phyloP scores from a whole-genome alignment of 2,329 filamentous ascomycete genomes.

The Pseudogymnoascus destructans region DNA sequence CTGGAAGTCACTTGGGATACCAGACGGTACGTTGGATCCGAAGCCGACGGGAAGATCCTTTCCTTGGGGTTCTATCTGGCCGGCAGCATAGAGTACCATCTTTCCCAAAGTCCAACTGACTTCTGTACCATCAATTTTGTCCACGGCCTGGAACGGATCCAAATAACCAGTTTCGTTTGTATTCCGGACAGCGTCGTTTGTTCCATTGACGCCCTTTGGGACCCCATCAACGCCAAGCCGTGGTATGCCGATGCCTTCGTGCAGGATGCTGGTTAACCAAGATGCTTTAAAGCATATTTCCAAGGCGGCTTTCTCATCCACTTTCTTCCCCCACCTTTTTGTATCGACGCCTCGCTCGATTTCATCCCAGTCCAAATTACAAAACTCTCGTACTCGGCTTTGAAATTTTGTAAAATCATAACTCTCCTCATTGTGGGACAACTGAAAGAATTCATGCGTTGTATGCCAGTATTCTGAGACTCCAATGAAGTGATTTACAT shows the following conservation, averaged over 20 bases:
- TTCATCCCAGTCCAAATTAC: constrained; percentile 65
- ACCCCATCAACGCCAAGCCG: constrained; percentile 63
- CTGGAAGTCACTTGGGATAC: constrained; percentile 66
- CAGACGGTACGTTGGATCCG: constrained; percentile 59
- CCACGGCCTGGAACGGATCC: constrained; percentile 80
- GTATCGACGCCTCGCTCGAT: constrained; percentile 54
- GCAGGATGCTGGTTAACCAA: constrained; percentile 93
- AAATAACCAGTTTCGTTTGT: constrained; percentile 67
- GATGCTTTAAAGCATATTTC: constrained; percentile 96
- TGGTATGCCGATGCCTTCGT: constrained; percentile 90
- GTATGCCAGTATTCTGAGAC: constrained; percentile 99
- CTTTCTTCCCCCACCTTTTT: constrained; percentile 64
- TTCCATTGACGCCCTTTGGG: constrained; percentile 31
- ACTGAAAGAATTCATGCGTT: constrained; percentile 83
- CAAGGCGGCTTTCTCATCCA: constrained; percentile 58
- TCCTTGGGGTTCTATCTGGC: constrained; percentile 59
- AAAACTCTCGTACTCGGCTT: constrained; percentile 70
- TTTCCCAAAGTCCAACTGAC: constrained; percentile 96
- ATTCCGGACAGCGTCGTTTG: constrained; percentile 41
- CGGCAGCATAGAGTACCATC: constrained; percentile 88
- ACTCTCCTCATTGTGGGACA: constrained; percentile 58
- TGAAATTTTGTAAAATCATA: constrained; percentile 92
- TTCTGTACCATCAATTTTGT: constrained; percentile 84
- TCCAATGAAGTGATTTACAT: constrained; percentile 93
- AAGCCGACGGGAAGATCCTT: constrained; percentile 72